Percentiles rank a stretch among this genome's conserved stretches.
phyloP scores from a whole-genome alignment of 1,284 basidiomycete genomes.

The Rhodotorula sp. region DNA sequence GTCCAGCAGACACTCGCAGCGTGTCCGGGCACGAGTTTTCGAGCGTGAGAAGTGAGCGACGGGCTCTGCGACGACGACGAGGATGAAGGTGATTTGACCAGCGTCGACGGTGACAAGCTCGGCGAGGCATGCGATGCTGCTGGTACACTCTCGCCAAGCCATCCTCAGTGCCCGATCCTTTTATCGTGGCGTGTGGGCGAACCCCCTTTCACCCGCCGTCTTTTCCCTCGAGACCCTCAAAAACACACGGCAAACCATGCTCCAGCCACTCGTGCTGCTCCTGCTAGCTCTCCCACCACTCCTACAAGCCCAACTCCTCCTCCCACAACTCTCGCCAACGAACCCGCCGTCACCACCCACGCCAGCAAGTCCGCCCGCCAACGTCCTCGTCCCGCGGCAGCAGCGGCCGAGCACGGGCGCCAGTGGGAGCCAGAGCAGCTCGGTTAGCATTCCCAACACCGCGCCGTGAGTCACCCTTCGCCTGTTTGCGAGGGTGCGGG shows the following conservation, averaged over 20 bases:
- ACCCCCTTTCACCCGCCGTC: too few species aligned
- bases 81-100: too few species aligned
- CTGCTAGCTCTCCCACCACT: background rate
- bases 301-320: constrained; percentile 1
- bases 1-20: too few species aligned
- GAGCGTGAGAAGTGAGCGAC: too few species aligned
- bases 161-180: too few species aligned
- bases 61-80: too few species aligned
- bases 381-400: background rate
- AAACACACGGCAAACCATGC: background rate
- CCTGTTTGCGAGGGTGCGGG: too few species aligned
- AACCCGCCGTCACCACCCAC: background rate
- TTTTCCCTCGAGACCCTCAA: background rate
- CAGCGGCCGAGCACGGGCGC: background rate
- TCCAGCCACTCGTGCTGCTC: background rate
- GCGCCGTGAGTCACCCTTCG: constrained; percentile 22
- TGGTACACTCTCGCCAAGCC: too few species aligned
- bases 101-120: too few species aligned
- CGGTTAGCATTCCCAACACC: constrained; percentile 20
- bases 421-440: background rate
- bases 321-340: background rate
- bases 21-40: too few species aligned
- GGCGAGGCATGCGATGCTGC: too few species aligned
- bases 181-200: too few species aligned
- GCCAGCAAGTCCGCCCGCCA: background rate